Evolutionary conservation across 2,329 filamentous ascomycete species (phyloP), one percentile per base, ranked within the genome.

Genomic region (Fusarium pseudonygamai): DNA sequence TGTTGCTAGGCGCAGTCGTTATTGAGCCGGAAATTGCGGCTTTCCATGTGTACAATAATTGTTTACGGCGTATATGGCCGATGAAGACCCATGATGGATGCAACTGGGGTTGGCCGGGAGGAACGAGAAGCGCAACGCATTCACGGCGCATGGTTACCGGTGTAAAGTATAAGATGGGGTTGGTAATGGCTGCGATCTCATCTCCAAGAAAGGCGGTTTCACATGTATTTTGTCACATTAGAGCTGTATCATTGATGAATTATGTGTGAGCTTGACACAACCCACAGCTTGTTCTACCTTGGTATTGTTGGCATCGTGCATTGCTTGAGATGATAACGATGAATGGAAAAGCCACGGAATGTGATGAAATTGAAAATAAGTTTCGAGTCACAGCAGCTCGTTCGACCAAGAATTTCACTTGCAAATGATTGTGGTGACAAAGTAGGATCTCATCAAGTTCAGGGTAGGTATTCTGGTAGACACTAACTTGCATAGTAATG

Each of bases 121-220:
- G 66, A 61, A 57, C 34, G 50, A 74, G 63, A 71, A 59, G 69
- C 67, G 69, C 60, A 65, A 73, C 71, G 67, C 64, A 77, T 69
- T 22, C 43, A 56, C 68, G 69, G 72, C 69, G 72, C 55, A 72
- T 61, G 50, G 61, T 66, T 71, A 71, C 74, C 52, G 75, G 73
- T 78, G 76, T 78, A 78, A 76, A 78, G 77, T 74, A 77, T 73
- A 72, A 64, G 67, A 60, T 67, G 64, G 67, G 73, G 70, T 63
- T 68, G 69, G 64, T 76, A 77, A 76, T 78, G 74, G 69, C 65
- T 75, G 62, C 71, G 71, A 77, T 78, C 76, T 80, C 78, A 79
- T 76, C 78, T 80, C 79, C 53, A 69, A 61, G 68, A 74, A 73
- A 69, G 69, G 72, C 58, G 64, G 74, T 58, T 76, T 77, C 64